phyloP scores from a whole-genome alignment of 192 early-diverging fungal genomes.

The Coemansia sp. region DNA sequence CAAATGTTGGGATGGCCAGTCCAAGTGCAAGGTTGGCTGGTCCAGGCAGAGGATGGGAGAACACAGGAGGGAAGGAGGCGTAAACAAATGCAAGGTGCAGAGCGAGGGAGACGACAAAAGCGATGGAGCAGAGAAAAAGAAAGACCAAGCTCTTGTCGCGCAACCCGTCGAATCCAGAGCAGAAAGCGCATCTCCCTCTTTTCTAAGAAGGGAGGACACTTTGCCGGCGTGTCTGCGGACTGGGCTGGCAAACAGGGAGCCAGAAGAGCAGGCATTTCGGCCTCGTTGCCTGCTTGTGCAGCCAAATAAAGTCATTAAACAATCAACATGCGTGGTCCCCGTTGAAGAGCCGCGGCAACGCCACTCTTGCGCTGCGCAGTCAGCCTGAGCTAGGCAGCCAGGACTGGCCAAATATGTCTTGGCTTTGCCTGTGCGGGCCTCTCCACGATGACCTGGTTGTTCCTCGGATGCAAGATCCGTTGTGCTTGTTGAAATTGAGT shows the following conservation, averaged over 20 bases:
- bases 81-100: slow-evolving; percentile 10
- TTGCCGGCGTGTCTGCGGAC: too few relatives aligned
- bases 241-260: not conserved
- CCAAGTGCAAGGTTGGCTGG: slow-evolving; percentile 6
- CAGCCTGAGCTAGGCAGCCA: too few relatives aligned
- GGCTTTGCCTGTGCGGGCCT: too few relatives aligned
- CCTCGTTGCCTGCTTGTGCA: not conserved
- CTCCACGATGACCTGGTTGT: too few relatives aligned
- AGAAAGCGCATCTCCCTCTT: not conserved
- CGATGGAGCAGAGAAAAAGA: not conserved
- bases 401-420: too few relatives aligned
- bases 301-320: not conserved
- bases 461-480: too few relatives aligned
- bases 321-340: slow-evolving; percentile 3
- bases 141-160: not conserved
- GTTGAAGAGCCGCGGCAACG: not conserved
- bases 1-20: not conserved
- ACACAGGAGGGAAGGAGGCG: slow-evolving; percentile 2
- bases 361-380: slow-evolving; percentile 2
- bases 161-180: too few relatives aligned
- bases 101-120: not conserved
- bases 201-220: not conserved
- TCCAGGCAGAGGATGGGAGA: not conserved
- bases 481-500: not conserved
- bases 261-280: too few relatives aligned